Conservation (phyloP, 2,329 filamentous ascomycete genomes). For the Cytospora schulzeri region DNA sequence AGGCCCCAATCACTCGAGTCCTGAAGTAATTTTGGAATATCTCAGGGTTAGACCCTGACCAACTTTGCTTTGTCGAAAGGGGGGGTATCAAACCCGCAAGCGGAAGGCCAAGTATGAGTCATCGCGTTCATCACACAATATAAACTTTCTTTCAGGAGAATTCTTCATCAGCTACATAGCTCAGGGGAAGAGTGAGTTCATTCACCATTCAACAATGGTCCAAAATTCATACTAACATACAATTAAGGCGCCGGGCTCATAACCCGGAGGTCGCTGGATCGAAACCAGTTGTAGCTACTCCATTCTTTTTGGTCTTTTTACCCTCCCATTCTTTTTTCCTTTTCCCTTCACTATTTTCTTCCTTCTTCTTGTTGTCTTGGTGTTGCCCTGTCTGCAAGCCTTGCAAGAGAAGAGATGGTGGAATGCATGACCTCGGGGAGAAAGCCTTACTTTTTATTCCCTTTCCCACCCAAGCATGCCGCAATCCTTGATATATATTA, state of each 20-base stretch:
- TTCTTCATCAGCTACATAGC: constrained; percentile 22
- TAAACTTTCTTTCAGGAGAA: background rate
- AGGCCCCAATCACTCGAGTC: no score
- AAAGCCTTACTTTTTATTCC: no score
- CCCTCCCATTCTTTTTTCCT: background rate
- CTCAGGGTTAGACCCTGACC: background rate
- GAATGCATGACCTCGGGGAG: no score
- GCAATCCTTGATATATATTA: no score
- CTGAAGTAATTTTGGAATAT: background rate
- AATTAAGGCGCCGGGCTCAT: constrained; percentile 22
- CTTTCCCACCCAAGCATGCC: no score
- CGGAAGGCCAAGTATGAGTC: background rate
- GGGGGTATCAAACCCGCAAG: background rate
- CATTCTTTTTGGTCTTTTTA: background rate
- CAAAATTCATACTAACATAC: background rate
- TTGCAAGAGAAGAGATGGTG: no score
- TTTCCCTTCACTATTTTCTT: background rate
- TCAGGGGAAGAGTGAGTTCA: constrained; percentile 22
- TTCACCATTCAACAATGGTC: background rate
- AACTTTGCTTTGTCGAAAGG: background rate
- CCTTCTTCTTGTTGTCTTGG: no score
- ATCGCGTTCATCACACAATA: background rate
- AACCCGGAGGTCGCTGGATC: constrained; percentile 25
- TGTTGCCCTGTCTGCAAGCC: no score
- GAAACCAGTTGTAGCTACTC: constrained; percentile 23